Conservation (phyloP, 805 yeast genomes). For the Yarrowia divulgata region DNA sequence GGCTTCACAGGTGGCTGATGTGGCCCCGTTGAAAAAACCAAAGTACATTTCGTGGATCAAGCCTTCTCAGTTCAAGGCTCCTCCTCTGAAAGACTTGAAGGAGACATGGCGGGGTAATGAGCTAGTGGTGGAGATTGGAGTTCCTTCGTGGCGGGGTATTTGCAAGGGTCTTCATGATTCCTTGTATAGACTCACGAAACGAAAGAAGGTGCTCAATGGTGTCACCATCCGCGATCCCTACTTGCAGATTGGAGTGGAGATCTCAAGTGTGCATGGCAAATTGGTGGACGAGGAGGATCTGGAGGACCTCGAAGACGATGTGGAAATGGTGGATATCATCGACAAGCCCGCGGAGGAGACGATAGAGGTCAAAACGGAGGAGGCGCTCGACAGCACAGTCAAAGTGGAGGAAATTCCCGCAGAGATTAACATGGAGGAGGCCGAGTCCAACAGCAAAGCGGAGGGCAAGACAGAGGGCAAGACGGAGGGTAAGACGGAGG, state of each 20-base stretch:
- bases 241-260: constrained; percentile 30
- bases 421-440: constrained; percentile 2
- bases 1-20: constrained; percentile 1
- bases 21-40: background rate
- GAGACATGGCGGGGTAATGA: constrained; percentile 30
- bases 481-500: too few species aligned
- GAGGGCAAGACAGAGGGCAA: too few species aligned
- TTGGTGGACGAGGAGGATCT: constrained; percentile 29
- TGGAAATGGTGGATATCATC: constrained; percentile 13
- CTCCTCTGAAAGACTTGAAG: constrained; percentile 11
- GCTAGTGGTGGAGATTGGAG: constrained; percentile 30
- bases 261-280: constrained; percentile 24
- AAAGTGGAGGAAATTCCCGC: constrained; percentile 15
- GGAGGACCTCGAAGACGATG: constrained; percentile 19
- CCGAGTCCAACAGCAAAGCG: too few species aligned
- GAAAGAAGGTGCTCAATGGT: constrained; percentile 25
- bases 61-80: constrained; percentile 2
- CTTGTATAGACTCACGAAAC: constrained; percentile 8
- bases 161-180: constrained; percentile 26
- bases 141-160: constrained; percentile 33
- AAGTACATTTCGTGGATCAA: constrained; percentile 32
- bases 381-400: background rate
- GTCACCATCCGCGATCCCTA: constrained; percentile 30
- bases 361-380: constrained; percentile 14
- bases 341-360: constrained; percentile 3